Conservation (phyloP, 106 monocot genomes). For the Dendrobium officinale region DNA sequence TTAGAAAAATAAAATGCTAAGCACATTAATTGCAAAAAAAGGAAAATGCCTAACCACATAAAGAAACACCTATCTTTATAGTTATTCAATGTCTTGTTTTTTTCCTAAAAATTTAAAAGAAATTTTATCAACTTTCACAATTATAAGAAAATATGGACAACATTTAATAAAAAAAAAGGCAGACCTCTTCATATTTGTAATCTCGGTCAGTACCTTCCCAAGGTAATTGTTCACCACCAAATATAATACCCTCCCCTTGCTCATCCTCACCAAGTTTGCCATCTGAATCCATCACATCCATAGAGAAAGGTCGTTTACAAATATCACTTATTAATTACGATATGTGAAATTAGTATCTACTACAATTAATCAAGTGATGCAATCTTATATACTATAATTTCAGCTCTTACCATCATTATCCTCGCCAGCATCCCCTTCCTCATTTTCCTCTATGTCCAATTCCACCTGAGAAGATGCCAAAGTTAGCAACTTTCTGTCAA, state of each 20-base stretch:
- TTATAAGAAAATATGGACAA: background rate
- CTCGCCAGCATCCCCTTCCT: conserved; percentile 59
- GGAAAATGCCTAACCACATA: background rate
- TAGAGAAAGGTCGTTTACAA: background rate
- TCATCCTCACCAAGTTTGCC: conserved; percentile 62
- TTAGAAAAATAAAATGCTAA: background rate
- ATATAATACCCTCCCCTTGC: conserved; percentile 55
- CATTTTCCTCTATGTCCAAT: conserved; percentile 53
- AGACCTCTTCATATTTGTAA: conserved; percentile 90
- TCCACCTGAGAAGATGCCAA: conserved; percentile 46
- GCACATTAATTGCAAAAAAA: background rate
- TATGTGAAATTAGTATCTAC: background rate
- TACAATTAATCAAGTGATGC: background rate
- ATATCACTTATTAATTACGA: background rate
- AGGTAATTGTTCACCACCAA: conserved; percentile 43
- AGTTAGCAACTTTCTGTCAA: background rate
- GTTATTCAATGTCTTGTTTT: background rate
- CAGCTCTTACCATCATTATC: conserved; percentile 41
- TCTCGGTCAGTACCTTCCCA: conserved; percentile 95
- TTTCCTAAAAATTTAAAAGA: background rate
- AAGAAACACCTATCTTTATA: background rate
- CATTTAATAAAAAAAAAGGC: background rate
- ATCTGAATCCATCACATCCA: conserved; percentile 23
- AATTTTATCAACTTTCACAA: background rate
- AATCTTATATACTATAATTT: background rate